Evolutionary conservation across 768 basidiomycete genomes (phyloP).

Genomic region (Suillus spraguei): DNA sequence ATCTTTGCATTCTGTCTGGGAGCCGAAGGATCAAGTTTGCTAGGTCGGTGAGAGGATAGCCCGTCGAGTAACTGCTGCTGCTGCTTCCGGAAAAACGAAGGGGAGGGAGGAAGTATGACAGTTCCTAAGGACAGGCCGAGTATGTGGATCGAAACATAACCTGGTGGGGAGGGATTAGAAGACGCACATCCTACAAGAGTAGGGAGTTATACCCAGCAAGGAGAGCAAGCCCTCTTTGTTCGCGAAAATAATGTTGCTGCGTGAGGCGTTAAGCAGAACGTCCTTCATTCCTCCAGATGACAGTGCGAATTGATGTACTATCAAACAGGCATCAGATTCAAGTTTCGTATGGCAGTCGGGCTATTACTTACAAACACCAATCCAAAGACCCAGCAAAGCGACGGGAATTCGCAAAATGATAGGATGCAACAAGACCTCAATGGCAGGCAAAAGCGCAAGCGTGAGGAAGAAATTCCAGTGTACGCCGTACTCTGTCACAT

Average conservation of each 20-base stretch:
- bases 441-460: constrained; percentile 74
- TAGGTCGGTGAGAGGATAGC: constrained; percentile 7
- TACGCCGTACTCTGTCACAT: constrained; percentile 92
- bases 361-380: constrained; percentile 56
- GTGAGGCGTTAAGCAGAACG: constrained; percentile 67
- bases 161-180: constrained; percentile 36
- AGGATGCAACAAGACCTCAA: constrained; percentile 72
- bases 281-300: constrained; percentile 54
- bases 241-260: constrained; percentile 63
- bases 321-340: neutral
- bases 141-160: constrained; percentile 89
- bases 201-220: constrained; percentile 54
- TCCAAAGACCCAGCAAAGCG: constrained; percentile 59
- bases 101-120: constrained; percentile 75
- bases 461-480: constrained; percentile 99
- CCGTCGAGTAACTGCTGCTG: constrained; percentile 28
- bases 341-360: neutral
- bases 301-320: constrained; percentile 75
- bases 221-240: constrained; percentile 95
- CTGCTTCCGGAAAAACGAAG: constrained; percentile 67
- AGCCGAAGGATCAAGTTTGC: constrained; percentile 22
- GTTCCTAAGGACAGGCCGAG: constrained; percentile 85
- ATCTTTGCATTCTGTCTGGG: constrained; percentile 73
- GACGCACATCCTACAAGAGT: neutral
- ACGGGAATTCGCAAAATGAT: constrained; percentile 59